Conservation (phyloP, 495 filamentous ascomycete genomes). For the Lophiotrema nucula region DNA sequence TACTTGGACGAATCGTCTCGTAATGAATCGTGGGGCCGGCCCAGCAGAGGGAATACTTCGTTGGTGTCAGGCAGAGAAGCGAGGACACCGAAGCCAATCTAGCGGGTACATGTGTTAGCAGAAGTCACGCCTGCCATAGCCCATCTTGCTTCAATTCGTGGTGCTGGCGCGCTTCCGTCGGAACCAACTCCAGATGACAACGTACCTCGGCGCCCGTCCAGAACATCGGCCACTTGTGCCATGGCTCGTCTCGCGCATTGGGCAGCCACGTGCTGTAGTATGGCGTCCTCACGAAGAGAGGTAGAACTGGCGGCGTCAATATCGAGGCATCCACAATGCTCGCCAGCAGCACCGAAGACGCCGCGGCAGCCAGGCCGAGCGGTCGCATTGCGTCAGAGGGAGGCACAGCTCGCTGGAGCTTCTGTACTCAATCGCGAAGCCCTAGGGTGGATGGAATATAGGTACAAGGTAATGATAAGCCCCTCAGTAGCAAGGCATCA, state of each 20-base stretch:
- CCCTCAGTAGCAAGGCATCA: too few relatives aligned
- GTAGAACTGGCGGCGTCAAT: constrained; percentile 75
- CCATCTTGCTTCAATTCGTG: too few relatives aligned
- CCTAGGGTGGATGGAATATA: too few relatives aligned
- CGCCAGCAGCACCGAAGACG: constrained; percentile 32
- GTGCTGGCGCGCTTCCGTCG: too few relatives aligned
- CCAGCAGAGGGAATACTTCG: constrained; percentile 81
- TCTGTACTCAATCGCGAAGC: too few relatives aligned
- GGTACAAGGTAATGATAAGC: too few relatives aligned
- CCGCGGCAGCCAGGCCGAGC: constrained; percentile 5
- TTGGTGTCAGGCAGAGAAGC: constrained; percentile 68
- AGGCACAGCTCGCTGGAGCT: constrained; percentile 8
- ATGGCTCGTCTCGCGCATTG: constrained; percentile 76
- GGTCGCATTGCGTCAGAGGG: constrained; percentile 28
- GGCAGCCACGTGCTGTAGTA: constrained; percentile 88
- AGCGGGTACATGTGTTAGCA: background rate
- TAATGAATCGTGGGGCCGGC: constrained; percentile 81
- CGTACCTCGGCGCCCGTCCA: constrained; percentile 75
- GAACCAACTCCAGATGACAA: constrained; percentile 9
- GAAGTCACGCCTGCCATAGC: too few relatives aligned
- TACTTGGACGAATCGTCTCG: constrained; percentile 48
- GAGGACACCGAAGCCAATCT: constrained; percentile 79
- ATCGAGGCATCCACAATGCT: constrained; percentile 37
- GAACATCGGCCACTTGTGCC: constrained; percentile 93
- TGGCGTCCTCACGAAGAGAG: constrained; percentile 85